Evolutionary conservation across 2,329 filamentous ascomycete species (phyloP).

Genomic region (Nectriaceae sp.): DNA sequence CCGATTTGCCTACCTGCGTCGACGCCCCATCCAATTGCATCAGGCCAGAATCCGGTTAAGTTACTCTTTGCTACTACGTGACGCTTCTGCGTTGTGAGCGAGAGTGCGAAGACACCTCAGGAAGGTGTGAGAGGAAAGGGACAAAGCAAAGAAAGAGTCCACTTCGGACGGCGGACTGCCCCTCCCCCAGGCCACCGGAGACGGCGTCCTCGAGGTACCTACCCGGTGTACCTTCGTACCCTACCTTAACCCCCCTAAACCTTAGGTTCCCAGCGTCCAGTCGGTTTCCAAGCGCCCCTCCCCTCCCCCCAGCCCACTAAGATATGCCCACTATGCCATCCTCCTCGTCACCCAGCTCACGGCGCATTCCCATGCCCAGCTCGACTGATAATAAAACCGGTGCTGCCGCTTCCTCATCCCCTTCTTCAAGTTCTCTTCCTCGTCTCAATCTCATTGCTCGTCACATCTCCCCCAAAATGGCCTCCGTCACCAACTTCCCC

Average conservation of each 20-base stretch:
- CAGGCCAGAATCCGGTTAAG: conserved; percentile 31
- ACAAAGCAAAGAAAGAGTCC: no score
- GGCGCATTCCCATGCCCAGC: conserved; percentile 20
- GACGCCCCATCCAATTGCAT: conserved; percentile 27
- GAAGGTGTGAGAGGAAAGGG: no score
- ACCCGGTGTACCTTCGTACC: no score
- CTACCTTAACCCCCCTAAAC: no score
- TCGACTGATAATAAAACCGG: conserved; percentile 33
- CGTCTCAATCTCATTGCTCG: conserved; percentile 63
- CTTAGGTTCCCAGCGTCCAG: no score
- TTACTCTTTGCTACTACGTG: no score
- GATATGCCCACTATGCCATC: conserved; percentile 8
- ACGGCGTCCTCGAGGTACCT: no score
- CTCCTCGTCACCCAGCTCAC: neutral
- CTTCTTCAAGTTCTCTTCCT: conserved; percentile 50
- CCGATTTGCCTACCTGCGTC: conserved; percentile 29
- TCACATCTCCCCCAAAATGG: conserved; percentile 67
- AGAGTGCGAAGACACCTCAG: no score
- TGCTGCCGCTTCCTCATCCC: conserved; percentile 41
- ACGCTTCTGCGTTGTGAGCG: no score
- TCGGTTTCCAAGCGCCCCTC: conserved; percentile 14
- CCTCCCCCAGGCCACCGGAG: no score
- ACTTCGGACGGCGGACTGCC: no score
- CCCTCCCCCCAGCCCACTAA: conserved; percentile 18
- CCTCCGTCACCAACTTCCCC: conserved; percentile 66